Conservation (phyloP, 1,284 basidiomycete species). For the Malassezia vespertilionis region DNA sequence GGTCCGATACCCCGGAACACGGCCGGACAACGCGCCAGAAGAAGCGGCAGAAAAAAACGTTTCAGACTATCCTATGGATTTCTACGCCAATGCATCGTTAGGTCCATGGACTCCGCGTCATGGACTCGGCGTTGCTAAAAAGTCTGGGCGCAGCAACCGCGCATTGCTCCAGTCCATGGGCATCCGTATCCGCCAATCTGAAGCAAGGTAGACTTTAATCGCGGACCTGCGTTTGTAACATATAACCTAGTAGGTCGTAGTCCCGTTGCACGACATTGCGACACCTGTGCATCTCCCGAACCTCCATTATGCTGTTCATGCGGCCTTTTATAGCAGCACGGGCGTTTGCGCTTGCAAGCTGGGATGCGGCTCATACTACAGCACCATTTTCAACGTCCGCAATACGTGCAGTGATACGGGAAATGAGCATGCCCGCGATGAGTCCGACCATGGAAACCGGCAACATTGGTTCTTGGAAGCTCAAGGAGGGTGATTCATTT, state of each 20-base stretch:
- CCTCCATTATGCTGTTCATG: not conserved
- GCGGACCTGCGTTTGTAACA: not conserved
- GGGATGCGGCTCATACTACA: too few species aligned
- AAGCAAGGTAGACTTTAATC: too few species aligned
- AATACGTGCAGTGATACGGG: not conserved
- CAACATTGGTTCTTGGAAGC: conserved; percentile 44
- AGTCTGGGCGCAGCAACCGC: conserved; percentile 26
- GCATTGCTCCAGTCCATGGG: conserved; percentile 26
- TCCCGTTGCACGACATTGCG: not conserved
- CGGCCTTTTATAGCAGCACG: not conserved
- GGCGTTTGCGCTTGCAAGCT: too few species aligned
- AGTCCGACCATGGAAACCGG: conserved; percentile 45
- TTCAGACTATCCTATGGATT: conserved; percentile 90
- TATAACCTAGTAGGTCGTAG: conserved; percentile 4
- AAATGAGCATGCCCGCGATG: conserved; percentile 43
- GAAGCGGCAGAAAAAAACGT: conserved; percentile 47
- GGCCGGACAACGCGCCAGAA: too few species aligned
- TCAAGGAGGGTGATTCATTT: conserved; percentile 49
- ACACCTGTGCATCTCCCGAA: too few species aligned
- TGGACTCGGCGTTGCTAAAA: conserved; percentile 36
- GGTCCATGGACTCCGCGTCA: conserved; percentile 49
- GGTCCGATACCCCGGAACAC: conserved; percentile 43
- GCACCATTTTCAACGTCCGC: not conserved
- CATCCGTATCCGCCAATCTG: not conserved
- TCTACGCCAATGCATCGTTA: conserved; percentile 68